phyloP scores from a whole-genome alignment of 768 basidiomycete species.

The Tubosaeta sp. region DNA sequence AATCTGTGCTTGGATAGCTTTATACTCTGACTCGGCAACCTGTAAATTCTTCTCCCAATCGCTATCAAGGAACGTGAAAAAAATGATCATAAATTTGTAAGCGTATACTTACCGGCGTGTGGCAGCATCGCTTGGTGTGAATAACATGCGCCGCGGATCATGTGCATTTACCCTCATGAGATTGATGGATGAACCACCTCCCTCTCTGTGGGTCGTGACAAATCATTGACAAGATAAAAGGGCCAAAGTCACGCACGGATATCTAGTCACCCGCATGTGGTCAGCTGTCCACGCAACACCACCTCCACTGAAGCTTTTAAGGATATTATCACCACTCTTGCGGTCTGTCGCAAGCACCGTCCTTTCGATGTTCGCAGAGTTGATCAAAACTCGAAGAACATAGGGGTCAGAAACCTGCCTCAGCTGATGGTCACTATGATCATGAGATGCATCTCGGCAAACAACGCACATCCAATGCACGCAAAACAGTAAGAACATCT shows the following conservation, averaged over 20 bases:
- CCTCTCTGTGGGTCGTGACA: constrained; percentile 44
- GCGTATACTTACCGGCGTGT: constrained; percentile 42
- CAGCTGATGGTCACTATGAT: not conserved
- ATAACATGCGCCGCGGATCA: constrained; percentile 44
- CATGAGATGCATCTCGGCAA: not conserved
- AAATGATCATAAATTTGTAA: not conserved
- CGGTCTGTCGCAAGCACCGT: constrained; percentile 63
- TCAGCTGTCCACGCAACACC: constrained; percentile 64
- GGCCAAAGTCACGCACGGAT: constrained; percentile 42
- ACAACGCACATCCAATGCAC: constrained; percentile 67
- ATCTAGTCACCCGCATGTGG: constrained; percentile 58
- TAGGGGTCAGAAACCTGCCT: constrained; percentile 69
- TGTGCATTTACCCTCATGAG: constrained; percentile 25
- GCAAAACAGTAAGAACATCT: constrained; percentile 67
- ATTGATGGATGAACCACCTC: constrained; percentile 55
- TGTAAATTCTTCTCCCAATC: constrained; percentile 40
- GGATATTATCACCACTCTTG: constrained; percentile 53
- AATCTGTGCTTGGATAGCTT: constrained; percentile 24
- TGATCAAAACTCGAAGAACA: constrained; percentile 80
- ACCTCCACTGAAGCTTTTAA: constrained; percentile 41
- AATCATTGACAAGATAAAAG: not conserved
- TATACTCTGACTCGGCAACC: constrained; percentile 37
- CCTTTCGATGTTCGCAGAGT: constrained; percentile 66
- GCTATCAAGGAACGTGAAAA: constrained; percentile 30
- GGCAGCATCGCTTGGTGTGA: constrained; percentile 49